Evolutionary conservation across 2,329 filamentous ascomycete species (phyloP).

Genomic region (Chaetomium sp.): DNA sequence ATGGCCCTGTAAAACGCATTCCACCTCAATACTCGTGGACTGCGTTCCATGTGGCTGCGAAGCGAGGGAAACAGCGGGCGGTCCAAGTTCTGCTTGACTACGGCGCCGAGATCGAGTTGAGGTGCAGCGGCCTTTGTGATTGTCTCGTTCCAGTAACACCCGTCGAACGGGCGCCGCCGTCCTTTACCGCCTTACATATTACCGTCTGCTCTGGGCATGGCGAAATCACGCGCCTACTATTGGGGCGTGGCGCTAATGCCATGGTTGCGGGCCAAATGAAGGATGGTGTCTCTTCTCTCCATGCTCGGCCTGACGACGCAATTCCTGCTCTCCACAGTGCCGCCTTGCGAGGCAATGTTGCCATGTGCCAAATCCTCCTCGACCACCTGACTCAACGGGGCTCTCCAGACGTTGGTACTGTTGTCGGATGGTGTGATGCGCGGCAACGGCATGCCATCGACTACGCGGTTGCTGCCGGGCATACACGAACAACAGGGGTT

Average conservation of each 20-base stretch:
- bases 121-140: conserved; percentile 1
- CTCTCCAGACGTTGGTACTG: too few species aligned
- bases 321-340: conserved; percentile 3
- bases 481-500: background rate
- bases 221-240: background rate
- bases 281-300: background rate
- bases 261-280: background rate
- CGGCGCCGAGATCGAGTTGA: background rate
- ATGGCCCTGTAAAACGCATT: too few species aligned
- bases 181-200: background rate
- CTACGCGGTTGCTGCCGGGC: conserved; percentile 1
- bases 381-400: background rate
- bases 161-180: background rate
- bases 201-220: background rate
- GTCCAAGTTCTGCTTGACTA: background rate
- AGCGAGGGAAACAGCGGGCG: background rate
- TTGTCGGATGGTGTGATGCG: background rate
- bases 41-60: background rate
- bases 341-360: conserved; percentile 1
- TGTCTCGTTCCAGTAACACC: background rate
- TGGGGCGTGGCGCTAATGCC: background rate
- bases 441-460: background rate
- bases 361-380: background rate
- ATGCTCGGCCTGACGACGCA: too few species aligned
- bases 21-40: background rate